phyloP scores from a whole-genome alignment of 768 basidiomycete genomes.

The Serendipita sp. region DNA sequence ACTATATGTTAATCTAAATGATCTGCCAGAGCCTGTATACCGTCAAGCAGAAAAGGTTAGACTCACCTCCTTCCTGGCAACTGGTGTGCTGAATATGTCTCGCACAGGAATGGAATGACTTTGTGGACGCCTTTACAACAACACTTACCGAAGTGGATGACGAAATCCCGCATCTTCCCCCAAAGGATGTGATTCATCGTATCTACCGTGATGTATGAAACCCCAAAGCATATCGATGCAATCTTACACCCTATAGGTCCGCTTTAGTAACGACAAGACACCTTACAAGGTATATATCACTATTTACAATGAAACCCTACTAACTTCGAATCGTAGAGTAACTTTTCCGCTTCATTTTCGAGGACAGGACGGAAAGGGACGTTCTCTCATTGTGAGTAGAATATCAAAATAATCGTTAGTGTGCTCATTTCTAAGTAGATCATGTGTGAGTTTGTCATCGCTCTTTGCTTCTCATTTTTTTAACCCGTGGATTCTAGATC shows the following conservation, averaged over 20 bases:
- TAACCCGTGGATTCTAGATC: constrained; percentile 9
- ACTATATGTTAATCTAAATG: not conserved
- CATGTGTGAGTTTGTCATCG: constrained; percentile 34
- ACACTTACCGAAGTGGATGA: constrained; percentile 56
- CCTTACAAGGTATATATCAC: constrained; percentile 52
- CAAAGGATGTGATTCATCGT: constrained; percentile 81
- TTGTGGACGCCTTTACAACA: constrained; percentile 55
- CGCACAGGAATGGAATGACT: constrained; percentile 61
- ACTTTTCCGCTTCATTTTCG: constrained; percentile 70
- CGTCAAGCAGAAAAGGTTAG: constrained; percentile 52
- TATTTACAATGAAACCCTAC: not conserved
- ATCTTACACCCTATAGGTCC: constrained; percentile 31
- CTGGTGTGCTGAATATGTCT: not conserved
- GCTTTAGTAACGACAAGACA: constrained; percentile 90
- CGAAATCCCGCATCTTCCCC: constrained; percentile 74
- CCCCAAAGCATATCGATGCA: not conserved
- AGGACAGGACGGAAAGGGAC: constrained; percentile 80
- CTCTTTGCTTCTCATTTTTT: constrained; percentile 1
- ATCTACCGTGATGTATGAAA: constrained; percentile 73
- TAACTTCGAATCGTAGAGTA: constrained; percentile 18
- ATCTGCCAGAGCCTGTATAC: constrained; percentile 50
- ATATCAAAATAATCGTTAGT: not conserved
- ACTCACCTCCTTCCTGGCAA: not conserved
- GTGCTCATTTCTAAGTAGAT: constrained; percentile 25
- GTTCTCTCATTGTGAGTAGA: constrained; percentile 64